Conservation (phyloP, 768 basidiomycete species). For the Lactifluus hygrophoroides region DNA sequence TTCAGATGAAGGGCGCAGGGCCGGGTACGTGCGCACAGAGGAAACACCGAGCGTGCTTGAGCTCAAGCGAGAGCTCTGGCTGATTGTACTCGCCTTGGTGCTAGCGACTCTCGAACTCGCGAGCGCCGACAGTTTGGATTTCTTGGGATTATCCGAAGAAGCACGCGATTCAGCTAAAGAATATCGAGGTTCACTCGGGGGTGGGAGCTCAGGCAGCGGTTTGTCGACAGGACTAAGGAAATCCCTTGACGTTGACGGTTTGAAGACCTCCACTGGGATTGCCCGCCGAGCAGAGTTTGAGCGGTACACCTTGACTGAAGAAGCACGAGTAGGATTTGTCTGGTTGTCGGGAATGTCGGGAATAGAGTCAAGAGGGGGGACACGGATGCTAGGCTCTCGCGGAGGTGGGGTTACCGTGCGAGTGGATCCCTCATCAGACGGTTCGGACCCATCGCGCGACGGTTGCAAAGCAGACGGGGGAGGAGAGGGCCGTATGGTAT, state of each 20-base stretch:
- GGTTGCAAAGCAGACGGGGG: constrained; percentile 53
- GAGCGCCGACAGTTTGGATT: constrained; percentile 61
- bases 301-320: not conserved
- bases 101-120: constrained; percentile 45
- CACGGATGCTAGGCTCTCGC: constrained; percentile 29
- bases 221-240: constrained; percentile 13
- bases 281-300: constrained; percentile 2
- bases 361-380: constrained; percentile 37
- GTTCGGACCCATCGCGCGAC: constrained; percentile 6
- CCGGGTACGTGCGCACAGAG: constrained; percentile 66
- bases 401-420: constrained; percentile 31
- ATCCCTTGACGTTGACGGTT: not conserved
- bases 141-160: constrained; percentile 22
- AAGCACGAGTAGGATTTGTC: constrained; percentile 34
- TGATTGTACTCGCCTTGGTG: constrained; percentile 37
- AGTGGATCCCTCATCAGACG: constrained; percentile 30
- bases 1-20: constrained; percentile 57
- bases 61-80: constrained; percentile 34
- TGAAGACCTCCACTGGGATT: constrained; percentile 19
- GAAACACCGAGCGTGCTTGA: constrained; percentile 38
- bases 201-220: constrained; percentile 19
- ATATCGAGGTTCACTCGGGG: constrained; percentile 27
- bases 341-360: constrained; percentile 48
- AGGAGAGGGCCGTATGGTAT: constrained; percentile 55
- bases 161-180: constrained; percentile 10